phyloP scores from a whole-genome alignment of 768 basidiomycete genomes.

The Tephrocybe sp. region DNA sequence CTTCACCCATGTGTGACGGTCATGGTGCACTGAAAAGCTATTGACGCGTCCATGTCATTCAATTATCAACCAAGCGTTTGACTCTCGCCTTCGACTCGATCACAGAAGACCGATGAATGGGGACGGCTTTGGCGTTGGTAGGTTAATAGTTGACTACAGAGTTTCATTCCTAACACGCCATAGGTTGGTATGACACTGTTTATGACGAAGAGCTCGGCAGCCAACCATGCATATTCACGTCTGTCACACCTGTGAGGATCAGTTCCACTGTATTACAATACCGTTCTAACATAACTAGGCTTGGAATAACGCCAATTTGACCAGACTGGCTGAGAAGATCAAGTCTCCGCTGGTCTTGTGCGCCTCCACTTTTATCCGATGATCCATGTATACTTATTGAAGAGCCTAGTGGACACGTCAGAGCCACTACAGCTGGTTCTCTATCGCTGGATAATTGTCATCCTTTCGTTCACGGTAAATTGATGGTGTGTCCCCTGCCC shows the following conservation, averaged over 20 bases:
- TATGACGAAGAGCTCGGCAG: constrained; percentile 80
- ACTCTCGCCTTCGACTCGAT: constrained; percentile 86
- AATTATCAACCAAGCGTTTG: constrained; percentile 97
- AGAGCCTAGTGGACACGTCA: constrained; percentile 73
- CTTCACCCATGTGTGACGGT: constrained; percentile 8
- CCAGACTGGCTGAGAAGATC: constrained; percentile 95
- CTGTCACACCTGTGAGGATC: constrained; percentile 78
- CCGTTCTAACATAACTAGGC: constrained; percentile 48
- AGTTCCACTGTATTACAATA: not conserved
- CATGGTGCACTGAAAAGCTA: constrained; percentile 43
- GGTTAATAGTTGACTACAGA: constrained; percentile 23
- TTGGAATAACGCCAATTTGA: constrained; percentile 95
- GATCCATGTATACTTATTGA: not conserved
- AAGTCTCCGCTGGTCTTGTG: constrained; percentile 95
- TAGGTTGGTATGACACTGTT: constrained; percentile 93
- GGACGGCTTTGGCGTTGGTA: constrained; percentile 95
- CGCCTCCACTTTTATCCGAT: constrained; percentile 24
- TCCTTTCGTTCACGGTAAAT: constrained; percentile 87
- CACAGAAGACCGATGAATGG: constrained; percentile 86
- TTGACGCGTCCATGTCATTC: constrained; percentile 92
- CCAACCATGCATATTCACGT: constrained; percentile 95
- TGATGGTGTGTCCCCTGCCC: constrained; percentile 66
- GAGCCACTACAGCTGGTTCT: constrained; percentile 90
- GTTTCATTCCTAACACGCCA: not conserved
- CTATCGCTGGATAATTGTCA: constrained; percentile 94